Evolutionary conservation across 805 yeast species (phyloP), one percentile per base, ranked within the genome.

Genomic region (Saccharomycopsis selenospora): DNA sequence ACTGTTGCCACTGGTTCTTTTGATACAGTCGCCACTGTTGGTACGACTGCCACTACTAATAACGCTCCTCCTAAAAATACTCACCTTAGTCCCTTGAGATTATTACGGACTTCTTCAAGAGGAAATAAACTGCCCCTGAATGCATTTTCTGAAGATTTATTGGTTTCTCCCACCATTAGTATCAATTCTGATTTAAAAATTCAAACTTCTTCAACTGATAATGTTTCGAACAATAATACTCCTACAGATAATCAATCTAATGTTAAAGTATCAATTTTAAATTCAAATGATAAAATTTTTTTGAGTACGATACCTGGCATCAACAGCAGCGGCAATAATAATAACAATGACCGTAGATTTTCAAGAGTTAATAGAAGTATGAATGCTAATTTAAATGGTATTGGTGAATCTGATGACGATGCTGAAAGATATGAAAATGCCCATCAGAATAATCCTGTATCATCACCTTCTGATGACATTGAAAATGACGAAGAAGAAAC

Each of bases 241-340:
- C 8, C 28, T 3, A 28, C 44, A 7, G 20, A 42, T 27, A 25
- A 25, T 28, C 44, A 28, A 4, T 29, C 46, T 2, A 30, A 28
- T 8, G 42, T 49, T 20, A 46, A 46, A 36, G 40, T 46, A n/a
- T 40, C 50, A 18, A 36, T 51, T 1, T 7, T 47, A 1, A 42
- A 40, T 17, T 41, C 49, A 5, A 47, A 43, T 28, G 51, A 51
- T 40, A 51, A 48, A 17, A 40, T 51, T 36, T 51, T 43, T 22
- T 22, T 51, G 17, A 43, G 38, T 3, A 40, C 48, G 3, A 14
- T 17, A 20, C 10, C 26, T n/a, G n/a, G n/a, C n/a, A n/a, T n/a
- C n/a, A n/a, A n/a, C n/a, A n/a, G n/a, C n/a, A n/a, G n/a, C n/a
- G n/a, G n/a, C n/a, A n/a, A n/a, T n/a, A 27, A 27, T 11, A 27